Conservation (phyloP, 805 yeast species). For the Blastobotrys attinorum region DNA sequence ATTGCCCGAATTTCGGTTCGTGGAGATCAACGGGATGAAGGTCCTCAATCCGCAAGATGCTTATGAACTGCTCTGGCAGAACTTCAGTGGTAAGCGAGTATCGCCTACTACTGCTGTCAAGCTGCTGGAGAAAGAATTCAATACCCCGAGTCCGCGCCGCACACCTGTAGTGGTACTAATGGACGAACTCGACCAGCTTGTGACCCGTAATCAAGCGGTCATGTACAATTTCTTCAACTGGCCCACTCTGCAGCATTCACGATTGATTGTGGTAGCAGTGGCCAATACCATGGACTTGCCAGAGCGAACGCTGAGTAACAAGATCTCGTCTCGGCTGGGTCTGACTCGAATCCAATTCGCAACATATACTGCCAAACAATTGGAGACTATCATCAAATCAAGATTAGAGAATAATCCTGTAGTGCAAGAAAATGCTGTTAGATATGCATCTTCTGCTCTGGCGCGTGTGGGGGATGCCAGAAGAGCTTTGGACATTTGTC, state of each 20-base stretch:
- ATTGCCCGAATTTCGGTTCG: slow-evolving; percentile 50
- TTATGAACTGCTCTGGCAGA: slow-evolving; percentile 77
- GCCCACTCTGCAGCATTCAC: slow-evolving; percentile 81
- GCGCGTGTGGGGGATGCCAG: slow-evolving; percentile 98
- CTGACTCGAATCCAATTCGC: slow-evolving; percentile 77
- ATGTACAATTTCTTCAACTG: slow-evolving; percentile 96
- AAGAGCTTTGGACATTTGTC: slow-evolving; percentile 78
- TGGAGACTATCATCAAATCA: slow-evolving; percentile 64
- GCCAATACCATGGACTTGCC: slow-evolving; percentile 98
- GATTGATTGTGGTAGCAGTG: slow-evolving; percentile 80
- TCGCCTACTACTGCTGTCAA: slow-evolving; percentile 58
- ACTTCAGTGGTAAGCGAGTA: slow-evolving; percentile 46
- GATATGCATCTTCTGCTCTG: slow-evolving; percentile 86
- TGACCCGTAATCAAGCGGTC: slow-evolving; percentile 71
- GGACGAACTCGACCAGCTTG: slow-evolving; percentile 92
- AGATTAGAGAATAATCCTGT: slow-evolving; percentile 49
- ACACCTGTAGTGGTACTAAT: slow-evolving; percentile 67
- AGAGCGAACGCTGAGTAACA: slow-evolving; percentile 77
- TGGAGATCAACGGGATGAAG: slow-evolving; percentile 89
- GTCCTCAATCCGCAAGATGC: slow-evolving; percentile 71
- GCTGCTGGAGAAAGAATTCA: slow-evolving; percentile 64
- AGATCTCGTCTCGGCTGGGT: slow-evolving; percentile 87
- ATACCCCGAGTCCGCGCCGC: slow-evolving; percentile 23
- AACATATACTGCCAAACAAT: slow-evolving; percentile 77
- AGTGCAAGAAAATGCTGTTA: slow-evolving; percentile 62